phyloP scores from a whole-genome alignment of 257 asterid species.

The Nicotiana undulata region DNA sequence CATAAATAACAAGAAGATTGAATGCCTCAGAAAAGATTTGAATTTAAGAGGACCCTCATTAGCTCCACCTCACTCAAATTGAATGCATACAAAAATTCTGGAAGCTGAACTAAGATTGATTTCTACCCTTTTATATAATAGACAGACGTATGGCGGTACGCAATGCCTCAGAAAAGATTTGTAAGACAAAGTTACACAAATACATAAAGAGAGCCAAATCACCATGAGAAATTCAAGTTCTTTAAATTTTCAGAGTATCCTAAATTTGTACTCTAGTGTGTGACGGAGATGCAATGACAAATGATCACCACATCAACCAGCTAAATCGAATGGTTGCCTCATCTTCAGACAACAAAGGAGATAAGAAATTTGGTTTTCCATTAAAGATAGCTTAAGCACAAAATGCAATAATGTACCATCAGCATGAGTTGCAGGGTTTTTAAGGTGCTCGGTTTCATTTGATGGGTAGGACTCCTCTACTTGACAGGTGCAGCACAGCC shows the following conservation, averaged over 20 bases:
- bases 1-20: no score
- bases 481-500: conserved; percentile 20
- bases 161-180: background rate
- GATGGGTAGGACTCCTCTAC: conserved; percentile 11
- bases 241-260: background rate
- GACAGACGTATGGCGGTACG: background rate
- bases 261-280: background rate
- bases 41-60: background rate
- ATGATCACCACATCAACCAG: background rate
- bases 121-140: background rate
- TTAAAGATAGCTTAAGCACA: background rate
- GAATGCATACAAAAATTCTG: background rate
- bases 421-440: conserved; percentile 15
- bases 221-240: background rate
- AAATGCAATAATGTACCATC: conserved; percentile 9
- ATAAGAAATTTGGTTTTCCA: background rate
- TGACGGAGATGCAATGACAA: background rate
- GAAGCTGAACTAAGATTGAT: background rate
- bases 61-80: background rate
- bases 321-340: background rate
- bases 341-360: background rate
- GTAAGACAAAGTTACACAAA: background rate
- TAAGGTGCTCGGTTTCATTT: conserved; percentile 12
- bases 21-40: no score
- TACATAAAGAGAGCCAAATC: background rate